phyloP scores from a whole-genome alignment of 1,139 yeast genomes.

The Saccharomyces hybrid region DNA sequence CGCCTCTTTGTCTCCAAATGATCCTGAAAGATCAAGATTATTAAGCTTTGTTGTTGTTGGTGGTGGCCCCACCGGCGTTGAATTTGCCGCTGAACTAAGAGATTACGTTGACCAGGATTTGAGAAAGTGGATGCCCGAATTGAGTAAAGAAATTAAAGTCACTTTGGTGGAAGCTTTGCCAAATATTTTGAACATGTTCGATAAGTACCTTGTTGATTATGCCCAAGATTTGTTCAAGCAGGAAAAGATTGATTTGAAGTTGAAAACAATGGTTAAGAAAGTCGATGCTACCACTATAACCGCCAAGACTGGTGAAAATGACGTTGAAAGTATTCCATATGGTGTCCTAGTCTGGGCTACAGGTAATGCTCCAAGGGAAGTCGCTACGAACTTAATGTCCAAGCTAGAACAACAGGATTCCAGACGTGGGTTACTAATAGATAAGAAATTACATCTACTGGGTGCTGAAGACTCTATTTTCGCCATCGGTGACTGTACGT shows the following conservation, averaged over 20 bases:
- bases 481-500: conserved; percentile 92
- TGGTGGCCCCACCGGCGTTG: conserved; percentile 97
- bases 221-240: conserved; percentile 75
- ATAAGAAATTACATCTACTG: conserved; percentile 72
- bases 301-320: conserved; percentile 57
- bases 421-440: conserved; percentile 80
- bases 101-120: conserved; percentile 91
- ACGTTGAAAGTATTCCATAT: conserved; percentile 61
- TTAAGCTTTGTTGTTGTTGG: conserved; percentile 84
- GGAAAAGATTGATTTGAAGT: conserved; percentile 67
- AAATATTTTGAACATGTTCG: conserved; percentile 80
- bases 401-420: conserved; percentile 72
- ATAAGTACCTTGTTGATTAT: conserved; percentile 73
- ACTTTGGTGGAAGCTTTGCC: conserved; percentile 88
- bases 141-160: conserved; percentile 72
- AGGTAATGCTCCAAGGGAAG: conserved; percentile 84
- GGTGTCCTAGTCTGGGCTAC: conserved; percentile 96
- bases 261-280: conserved; percentile 82
- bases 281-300: conserved; percentile 61
- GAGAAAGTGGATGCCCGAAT: conserved; percentile 79
- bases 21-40: conserved; percentile 72
- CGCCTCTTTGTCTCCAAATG: conserved; percentile 62
- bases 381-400: conserved; percentile 58
- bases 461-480: conserved; percentile 72
- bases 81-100: conserved; percentile 89